Percentiles rank a stretch among this genome's conserved stretches.
These are phyloP conservation scores for Teratosphaeria pseudoeucalypti DNA, from an alignment of 2,329 filamentous ascomycete species.

Conservation along the genomic window DNA sequence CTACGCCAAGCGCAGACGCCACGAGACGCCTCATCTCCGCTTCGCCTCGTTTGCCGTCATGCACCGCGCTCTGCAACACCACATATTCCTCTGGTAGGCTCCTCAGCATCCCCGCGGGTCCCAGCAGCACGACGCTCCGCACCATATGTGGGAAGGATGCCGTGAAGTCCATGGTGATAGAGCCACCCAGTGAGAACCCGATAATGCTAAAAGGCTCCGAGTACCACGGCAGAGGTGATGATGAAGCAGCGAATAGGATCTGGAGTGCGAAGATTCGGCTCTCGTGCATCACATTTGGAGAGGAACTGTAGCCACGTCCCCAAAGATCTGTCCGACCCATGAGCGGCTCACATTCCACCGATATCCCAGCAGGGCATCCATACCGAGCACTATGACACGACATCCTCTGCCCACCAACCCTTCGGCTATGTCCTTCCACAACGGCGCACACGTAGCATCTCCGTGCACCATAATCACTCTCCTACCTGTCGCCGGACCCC, in stretches of 20 bases:
- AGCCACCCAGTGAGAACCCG: slow-evolving; percentile 13
- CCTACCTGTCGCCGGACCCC: slow-evolving; percentile 18
- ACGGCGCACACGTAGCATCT: slow-evolving; percentile 15
- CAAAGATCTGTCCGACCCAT: slow-evolving; percentile 6
- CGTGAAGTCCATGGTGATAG: slow-evolving; percentile 12
- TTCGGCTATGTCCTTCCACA: slow-evolving; percentile 16
- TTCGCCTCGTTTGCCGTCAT: not conserved
- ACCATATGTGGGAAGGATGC: slow-evolving; percentile 10
- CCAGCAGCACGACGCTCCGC: slow-evolving; percentile 9
- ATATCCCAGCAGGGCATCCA: not conserved
- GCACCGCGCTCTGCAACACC: not conserved
- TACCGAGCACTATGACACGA: slow-evolving; percentile 24
- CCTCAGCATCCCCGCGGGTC: slow-evolving; percentile 10
- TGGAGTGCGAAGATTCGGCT: slow-evolving; percentile 1
- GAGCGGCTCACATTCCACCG: not conserved
- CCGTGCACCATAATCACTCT: slow-evolving; percentile 25
- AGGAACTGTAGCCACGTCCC: slow-evolving; percentile 7
- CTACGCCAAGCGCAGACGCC: not conserved
- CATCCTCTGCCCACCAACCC: slow-evolving; percentile 19
- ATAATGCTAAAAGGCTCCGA: slow-evolving; percentile 5
- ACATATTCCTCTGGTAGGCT: slow-evolving; percentile 3
- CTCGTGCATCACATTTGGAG: slow-evolving; percentile 3
- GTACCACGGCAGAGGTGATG: slow-evolving; percentile 6
- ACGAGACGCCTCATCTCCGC: not conserved
- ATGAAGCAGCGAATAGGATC: slow-evolving; percentile 8